Percentiles rank a stretch among this genome's conserved stretches.
These are phyloP conservation scores for Teunomyces lycoperdinae DNA, from an alignment of 805 yeast genomes.

Conservation along the genomic window DNA sequence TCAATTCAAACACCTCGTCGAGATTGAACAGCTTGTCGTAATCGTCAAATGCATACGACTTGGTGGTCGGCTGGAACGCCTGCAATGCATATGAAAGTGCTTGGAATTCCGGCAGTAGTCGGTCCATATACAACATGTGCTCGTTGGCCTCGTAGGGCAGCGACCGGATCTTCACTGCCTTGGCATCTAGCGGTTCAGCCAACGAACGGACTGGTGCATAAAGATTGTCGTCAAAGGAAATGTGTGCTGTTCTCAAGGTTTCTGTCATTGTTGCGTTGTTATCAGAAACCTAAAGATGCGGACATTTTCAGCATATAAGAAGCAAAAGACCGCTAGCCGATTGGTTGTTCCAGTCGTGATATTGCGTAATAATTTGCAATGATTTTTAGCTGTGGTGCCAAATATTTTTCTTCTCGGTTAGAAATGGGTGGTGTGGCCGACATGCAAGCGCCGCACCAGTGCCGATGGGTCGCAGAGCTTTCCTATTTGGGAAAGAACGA, in stretches of 20 bases:
- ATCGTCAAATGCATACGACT: conserved; percentile 20
- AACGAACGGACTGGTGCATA: not conserved
- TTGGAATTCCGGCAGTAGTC: conserved; percentile 17
- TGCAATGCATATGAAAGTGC: conserved; percentile 30
- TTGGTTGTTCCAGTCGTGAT: not conserved
- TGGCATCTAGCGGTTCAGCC: conserved; percentile 4
- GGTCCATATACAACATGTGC: conserved; percentile 25
- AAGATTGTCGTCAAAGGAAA: conserved; percentile 14
- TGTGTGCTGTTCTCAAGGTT: conserved; percentile 2
- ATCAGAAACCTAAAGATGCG: not conserved
- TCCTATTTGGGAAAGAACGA: not conserved
- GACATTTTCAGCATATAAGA: no score
- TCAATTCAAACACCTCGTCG: conserved; percentile 15
- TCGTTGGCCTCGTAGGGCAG: conserved; percentile 28
- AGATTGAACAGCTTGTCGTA: conserved; percentile 29
- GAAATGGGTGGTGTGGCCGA: no score
- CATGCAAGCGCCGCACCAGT: no score
- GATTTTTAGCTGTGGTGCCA: not conserved
- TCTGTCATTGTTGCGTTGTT: not conserved
- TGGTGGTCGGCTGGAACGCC: conserved; percentile 16
- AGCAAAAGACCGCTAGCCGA: not conserved
- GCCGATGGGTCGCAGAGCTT: not conserved
- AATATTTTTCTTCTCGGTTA: no score
- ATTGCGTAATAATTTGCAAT: not conserved
- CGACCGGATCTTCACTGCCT: conserved; percentile 15